A percentile compares a stretch with the other conserved stretches of the same genome.
phyloP scores from a whole-genome alignment of 2,329 filamentous ascomycete species.

The Fonsecaea monophora region DNA sequence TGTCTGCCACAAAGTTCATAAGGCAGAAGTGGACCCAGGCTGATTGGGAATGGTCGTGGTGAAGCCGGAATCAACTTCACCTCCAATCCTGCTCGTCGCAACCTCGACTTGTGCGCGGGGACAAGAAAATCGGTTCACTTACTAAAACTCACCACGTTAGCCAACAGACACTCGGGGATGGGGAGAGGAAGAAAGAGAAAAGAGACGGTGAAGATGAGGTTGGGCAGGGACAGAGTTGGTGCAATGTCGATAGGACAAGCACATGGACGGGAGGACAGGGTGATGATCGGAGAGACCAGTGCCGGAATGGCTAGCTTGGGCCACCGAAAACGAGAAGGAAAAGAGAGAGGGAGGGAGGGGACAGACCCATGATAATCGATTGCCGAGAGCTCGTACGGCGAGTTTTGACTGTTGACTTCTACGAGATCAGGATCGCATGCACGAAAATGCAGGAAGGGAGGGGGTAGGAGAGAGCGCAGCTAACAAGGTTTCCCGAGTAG shows the following conservation, averaged over 20 bases:
- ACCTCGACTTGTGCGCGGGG: conserved; percentile 22
- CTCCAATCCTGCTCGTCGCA: conserved; percentile 13
- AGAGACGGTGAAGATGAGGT: conserved; percentile 33
- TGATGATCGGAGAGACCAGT: conserved; percentile 31
- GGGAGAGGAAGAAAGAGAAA: conserved; percentile 25
- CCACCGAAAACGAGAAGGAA: conserved; percentile 18
- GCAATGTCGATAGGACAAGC: conserved; percentile 27
- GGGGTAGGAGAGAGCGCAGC: conserved; percentile 37
- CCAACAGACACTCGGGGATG: conserved; percentile 19
- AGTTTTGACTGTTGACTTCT: conserved; percentile 40
- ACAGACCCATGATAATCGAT: conserved; percentile 45
- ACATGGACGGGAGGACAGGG: conserved; percentile 32
- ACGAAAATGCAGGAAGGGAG: conserved; percentile 41
- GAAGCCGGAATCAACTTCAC: conserved; percentile 23
- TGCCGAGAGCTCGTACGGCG: conserved; percentile 41
- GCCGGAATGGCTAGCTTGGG: conserved; percentile 39
- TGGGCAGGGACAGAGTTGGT: conserved; percentile 26
- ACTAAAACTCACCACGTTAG: conserved; percentile 33
- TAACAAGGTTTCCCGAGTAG: conserved; percentile 42
- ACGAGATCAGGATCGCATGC: conserved; percentile 43
- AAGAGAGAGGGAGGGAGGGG: conserved; percentile 30
- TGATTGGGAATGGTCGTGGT: conserved; percentile 30
- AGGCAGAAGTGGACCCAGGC: conserved; percentile 35
- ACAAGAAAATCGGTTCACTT: conserved; percentile 35
- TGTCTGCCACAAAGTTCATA: conserved; percentile 25